These are phyloP conservation scores for Hypoxylon crocopeplum DNA, from an alignment of 495 filamentous ascomycete species.

Conservation along the genomic window DNA sequence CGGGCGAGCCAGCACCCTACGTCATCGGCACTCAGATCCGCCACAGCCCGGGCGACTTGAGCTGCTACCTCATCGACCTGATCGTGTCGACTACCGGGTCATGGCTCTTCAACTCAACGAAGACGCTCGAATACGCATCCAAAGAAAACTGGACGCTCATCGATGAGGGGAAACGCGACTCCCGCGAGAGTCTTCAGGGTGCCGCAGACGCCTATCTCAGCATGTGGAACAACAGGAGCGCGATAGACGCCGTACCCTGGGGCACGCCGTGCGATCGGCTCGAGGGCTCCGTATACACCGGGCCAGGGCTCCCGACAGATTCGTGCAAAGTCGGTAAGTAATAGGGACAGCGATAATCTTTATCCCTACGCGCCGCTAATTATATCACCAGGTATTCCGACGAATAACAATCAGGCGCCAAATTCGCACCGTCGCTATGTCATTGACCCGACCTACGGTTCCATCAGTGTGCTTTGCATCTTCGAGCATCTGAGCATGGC, in stretches of 20 bases:
- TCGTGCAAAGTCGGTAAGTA: constrained; percentile 43
- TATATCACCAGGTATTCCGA: constrained; percentile 29
- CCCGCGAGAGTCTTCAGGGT: constrained; percentile 38
- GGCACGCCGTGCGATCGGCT: constrained; percentile 48
- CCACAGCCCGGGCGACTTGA: constrained; percentile 37
- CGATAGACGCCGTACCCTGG: constrained; percentile 47
- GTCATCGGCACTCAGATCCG: constrained; percentile 54
- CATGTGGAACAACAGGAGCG: constrained; percentile 48
- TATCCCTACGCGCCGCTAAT: neutral
- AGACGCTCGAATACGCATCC: constrained; percentile 45
- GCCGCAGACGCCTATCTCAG: constrained; percentile 52
- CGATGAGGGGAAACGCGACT: constrained; percentile 38
- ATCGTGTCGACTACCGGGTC: constrained; percentile 47
- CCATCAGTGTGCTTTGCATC: constrained; percentile 48
- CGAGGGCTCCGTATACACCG: constrained; percentile 50
- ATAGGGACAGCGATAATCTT: neutral
- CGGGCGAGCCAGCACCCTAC: constrained; percentile 40
- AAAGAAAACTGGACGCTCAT: constrained; percentile 49
- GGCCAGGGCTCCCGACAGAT: constrained; percentile 42
- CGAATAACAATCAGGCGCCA: constrained; percentile 47
- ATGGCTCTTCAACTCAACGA: constrained; percentile 51
- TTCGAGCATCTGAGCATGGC: constrained; percentile 51
- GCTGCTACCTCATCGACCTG: constrained; percentile 45
- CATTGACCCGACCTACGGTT: constrained; percentile 47
- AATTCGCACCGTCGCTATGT: constrained; percentile 50